Conservation (phyloP, 139 green algal genomes). For the Tetradesmus obliquus region DNA sequence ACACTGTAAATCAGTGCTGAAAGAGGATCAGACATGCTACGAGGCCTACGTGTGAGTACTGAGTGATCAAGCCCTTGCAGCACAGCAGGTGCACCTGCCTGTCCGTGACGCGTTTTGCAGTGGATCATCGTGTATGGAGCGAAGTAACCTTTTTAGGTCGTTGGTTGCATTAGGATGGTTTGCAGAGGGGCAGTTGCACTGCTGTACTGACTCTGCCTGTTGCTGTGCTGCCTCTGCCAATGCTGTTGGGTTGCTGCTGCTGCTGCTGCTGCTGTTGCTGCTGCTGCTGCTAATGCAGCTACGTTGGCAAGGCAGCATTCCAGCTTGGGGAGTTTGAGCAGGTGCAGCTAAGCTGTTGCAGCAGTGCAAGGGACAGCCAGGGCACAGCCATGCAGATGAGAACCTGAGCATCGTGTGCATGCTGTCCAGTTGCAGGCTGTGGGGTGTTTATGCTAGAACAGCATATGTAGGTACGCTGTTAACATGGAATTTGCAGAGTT, state of each 20-base stretch:
- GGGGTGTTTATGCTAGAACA: not conserved
- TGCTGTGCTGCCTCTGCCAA: not conserved
- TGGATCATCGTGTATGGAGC: too few species aligned
- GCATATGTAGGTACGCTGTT: not conserved
- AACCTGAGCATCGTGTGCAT: too few species aligned
- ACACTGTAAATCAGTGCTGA: slow-evolving; percentile 73
- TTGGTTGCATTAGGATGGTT: not conserved
- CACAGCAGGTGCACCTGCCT: not conserved
- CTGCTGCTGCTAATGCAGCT: slow-evolving; percentile 47
- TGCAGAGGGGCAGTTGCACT: not conserved
- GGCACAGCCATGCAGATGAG: not conserved
- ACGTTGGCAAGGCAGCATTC: slow-evolving; percentile 76
- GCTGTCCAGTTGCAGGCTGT: not conserved
- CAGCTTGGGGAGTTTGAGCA: slow-evolving; percentile 63
- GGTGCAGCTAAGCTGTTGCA: slow-evolving; percentile 39
- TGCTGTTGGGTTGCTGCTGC: not conserved
- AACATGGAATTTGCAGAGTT: not conserved
- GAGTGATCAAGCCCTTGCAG: slow-evolving; percentile 22
- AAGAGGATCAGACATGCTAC: slow-evolving; percentile 63
- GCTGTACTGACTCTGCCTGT: not conserved
- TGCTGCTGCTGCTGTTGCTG: not conserved
- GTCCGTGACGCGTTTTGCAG: not conserved
- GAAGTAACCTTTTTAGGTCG: too few species aligned
- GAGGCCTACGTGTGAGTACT: slow-evolving; percentile 77
- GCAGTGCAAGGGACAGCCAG: not conserved